phyloP scores from a whole-genome alignment of 805 yeast species.

The Gaillardinia entomophila region DNA sequence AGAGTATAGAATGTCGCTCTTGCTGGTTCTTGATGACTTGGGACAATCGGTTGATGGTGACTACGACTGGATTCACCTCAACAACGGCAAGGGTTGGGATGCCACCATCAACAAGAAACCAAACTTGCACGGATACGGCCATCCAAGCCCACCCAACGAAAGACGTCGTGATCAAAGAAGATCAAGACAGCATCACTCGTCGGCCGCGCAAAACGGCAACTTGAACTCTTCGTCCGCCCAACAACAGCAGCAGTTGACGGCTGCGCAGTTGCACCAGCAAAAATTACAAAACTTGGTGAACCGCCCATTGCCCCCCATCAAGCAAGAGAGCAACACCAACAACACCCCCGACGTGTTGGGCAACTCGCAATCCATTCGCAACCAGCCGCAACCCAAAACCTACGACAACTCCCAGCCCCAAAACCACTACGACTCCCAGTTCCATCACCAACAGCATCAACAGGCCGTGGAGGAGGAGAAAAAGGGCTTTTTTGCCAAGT shows the following conservation, averaged over 20 bases:
- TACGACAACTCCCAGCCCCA: constrained; percentile 15
- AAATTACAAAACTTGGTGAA: constrained; percentile 44
- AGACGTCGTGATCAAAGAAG: constrained; percentile 42
- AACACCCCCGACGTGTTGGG: constrained; percentile 13
- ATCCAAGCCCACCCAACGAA: constrained; percentile 54
- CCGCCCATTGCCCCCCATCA: constrained; percentile 44
- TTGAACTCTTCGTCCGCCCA: constrained; percentile 10
- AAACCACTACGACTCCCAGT: constrained; percentile 36
- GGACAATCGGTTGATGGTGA: constrained; percentile 60
- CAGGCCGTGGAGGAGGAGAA: constrained; percentile 25
- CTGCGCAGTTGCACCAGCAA: constrained; percentile 44
- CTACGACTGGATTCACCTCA: constrained; percentile 79
- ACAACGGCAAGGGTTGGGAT: constrained; percentile 81
- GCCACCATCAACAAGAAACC: constrained; percentile 69
- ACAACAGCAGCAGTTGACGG: constrained; percentile 32
- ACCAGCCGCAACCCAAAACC: constrained; percentile 13
- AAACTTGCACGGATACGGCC: constrained; percentile 77
- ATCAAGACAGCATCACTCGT: constrained; percentile 30
- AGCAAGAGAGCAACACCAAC: constrained; percentile 27
- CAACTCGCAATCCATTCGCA: constrained; percentile 17
- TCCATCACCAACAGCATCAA: constrained; percentile 31
- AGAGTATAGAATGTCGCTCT: constrained; percentile 56
- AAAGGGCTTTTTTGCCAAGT: constrained; percentile 37
- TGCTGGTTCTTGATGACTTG: constrained; percentile 50
- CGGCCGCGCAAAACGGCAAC: constrained; percentile 1